Base-by-base conservation (phyloP, 371 early-diverging fungal species). In the Dinochytrium kinnereticum region DNA sequence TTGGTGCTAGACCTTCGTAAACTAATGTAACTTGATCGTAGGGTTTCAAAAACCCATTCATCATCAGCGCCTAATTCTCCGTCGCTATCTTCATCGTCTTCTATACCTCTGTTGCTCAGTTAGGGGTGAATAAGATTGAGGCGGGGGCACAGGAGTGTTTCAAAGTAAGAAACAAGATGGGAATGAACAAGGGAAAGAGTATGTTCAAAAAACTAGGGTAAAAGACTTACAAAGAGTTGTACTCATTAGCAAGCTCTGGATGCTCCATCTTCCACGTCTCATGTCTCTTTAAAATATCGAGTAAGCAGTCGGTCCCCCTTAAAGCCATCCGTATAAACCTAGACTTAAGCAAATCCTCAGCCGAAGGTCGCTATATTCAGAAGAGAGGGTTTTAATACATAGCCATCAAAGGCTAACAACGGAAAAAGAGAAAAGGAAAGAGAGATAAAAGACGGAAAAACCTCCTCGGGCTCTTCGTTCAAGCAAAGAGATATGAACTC, bases 401-500 rank as follows among this genome's bases (percentile, higher is more conserved):
- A n/a, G n/a, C n/a, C n/a, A n/a, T n/a, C n/a, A n/a, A 38, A 69
- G 74, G 26, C n/a, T 24, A 30, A 26, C 44, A 53, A 55, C 0
- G n/a, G 40, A 74, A 19, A 37, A 19, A n/a, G 21, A 10, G 26
- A 64, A 37, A 53, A 0, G 39, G 34, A 0, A 1, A 26, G 17
- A 26, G 5, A 26, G 7, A 53, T 26, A 53, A 10, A 38, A 44
- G 39, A 37, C 17, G 21, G 36, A 53, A 34, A 15, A 64, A 88
- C 88, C 77, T 94, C 89, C 28, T 90, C 89, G 21, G 98, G 95
- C 53, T 96, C 93, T 64, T 93, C 92, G 34, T 91, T 91, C 34
- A 98, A 80, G 78, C 99, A 98, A 1, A 85, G 74, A 21, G 90
- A 87, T 1, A 97, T 91, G 87, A 98, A 97, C 59, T 97, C 98